Percentiles rank a stretch among this genome's conserved stretches.
phyloP scores from a whole-genome alignment of 176 grass and related monocot species.

The Eleusine coracana region DNA sequence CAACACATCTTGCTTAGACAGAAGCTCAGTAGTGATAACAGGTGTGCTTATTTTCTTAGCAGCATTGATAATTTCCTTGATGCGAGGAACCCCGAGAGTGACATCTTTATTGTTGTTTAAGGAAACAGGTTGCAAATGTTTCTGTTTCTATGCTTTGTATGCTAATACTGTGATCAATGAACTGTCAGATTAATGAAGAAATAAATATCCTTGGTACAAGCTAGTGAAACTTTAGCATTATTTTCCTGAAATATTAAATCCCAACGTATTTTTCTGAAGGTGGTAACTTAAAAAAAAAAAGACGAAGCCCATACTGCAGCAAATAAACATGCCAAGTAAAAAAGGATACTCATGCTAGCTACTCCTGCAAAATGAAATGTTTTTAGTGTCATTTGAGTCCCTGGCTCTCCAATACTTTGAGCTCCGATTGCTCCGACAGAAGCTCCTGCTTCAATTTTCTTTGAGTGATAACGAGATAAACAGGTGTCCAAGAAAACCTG shows the following conservation, averaged over 20 bases:
- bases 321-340: conserved; percentile 32
- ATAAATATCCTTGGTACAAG: neutral
- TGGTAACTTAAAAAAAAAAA: conserved; percentile 2
- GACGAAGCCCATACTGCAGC: neutral
- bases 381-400: conserved; percentile 97
- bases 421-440: conserved; percentile 93
- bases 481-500: conserved; percentile 96
- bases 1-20: conserved; percentile 49
- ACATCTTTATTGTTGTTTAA: conserved; percentile 76
- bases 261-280: neutral
- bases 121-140: conserved; percentile 30
- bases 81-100: conserved; percentile 94
- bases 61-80: conserved; percentile 99
- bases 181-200: neutral
- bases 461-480: conserved; percentile 85
- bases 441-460: conserved; percentile 88
- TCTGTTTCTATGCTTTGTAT: conserved; percentile 15
- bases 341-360: conserved; percentile 97
- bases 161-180: conserved; percentile 11
- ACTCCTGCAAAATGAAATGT: conserved; percentile 99
- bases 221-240: conserved; percentile 16
- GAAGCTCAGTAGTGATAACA: conserved; percentile 67
- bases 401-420: conserved; percentile 98
- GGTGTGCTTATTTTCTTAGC: conserved; percentile 96
- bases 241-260: conserved; percentile 15